Evolutionary conservation across 2,329 filamentous ascomycete species (phyloP), one percentile per base, ranked within the genome.

Genomic region (Cladosporium oxysporum): DNA sequence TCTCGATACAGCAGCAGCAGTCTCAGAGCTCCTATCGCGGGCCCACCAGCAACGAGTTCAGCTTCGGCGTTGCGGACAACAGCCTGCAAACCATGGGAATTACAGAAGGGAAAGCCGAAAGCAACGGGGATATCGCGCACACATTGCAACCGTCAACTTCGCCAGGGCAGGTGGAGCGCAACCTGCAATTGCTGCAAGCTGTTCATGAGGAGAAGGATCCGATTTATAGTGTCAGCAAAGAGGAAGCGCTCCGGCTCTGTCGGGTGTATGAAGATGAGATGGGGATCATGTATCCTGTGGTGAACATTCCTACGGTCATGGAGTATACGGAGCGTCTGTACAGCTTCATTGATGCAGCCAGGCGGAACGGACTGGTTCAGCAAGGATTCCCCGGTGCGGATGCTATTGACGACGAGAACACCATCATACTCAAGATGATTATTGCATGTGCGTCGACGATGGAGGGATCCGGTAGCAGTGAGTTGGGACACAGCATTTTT

Each of bases 1-100:
- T 72, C 55, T 73, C 74, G 18, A 68, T 72, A 21, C 57, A 60
- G 41, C 62, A 62, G 86, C 49, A 73, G 28, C 61, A 57, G 86
- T 35, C 29, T 81, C 69, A 87, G 66, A 87, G 88, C 4, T 85
- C 86, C 28, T 97, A 95, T 75, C 89, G 91, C 65, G 93, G 93
- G 0, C 92, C 92, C 0, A 97, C 92, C 0, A 96, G 92, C 78
- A 90, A 88, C 57, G 88, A 90, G 1, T 97, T 93, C 78, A 93
- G 90, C 70, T 86, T 97, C 33, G 91, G 94, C 69, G 89, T 97
- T 16, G 93, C 93, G 41, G 93, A 92, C 76, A 91, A 87, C 62
- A 96, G 93, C 59, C 83, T 97, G 44, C 90, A 93, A 74, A 93
- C 89, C 67, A 96, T 97, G 91, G 93, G 93, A 4, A 95, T 96